Evolutionary conservation across 164 flowering plant genomes (phyloP), one percentile per base, ranked within the genome.

Genomic region (Annona squamosa): DNA sequence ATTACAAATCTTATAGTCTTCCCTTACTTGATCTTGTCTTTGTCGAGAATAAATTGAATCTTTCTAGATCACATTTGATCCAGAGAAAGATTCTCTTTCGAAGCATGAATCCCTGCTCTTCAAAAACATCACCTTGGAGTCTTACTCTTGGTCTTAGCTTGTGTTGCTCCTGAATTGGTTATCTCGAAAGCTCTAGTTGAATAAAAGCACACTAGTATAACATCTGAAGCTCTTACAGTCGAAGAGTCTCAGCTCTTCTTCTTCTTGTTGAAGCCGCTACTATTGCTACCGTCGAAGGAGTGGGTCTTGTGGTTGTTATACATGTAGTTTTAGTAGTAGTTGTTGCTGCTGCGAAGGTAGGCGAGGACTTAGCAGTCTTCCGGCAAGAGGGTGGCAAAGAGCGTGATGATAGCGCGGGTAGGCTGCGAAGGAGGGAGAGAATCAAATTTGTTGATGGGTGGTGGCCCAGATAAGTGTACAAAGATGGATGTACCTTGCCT

Each of bases 31-130:
- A 26, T 1, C 37, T 26, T 26, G 37, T 26, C 37, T 26, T 26
- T 1, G 37, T 26, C 37, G 37, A 26, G 97, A 37, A 94, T 94
- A 41, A 86, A 82, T 44, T 94, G 84, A 0, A 93, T 89, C 72
- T 91, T 89, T 0, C 97, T 94, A 3, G 98, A 65, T 90, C 94
- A 97, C 98, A 94, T 18, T 87, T 76, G 17, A 74, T 87, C 98
- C 97, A 92, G 81, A 78, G 89, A 26, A 26, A 26, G 37, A 26
- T 26, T 26, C 37, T 26, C 1, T 26, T 26, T 26, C 37, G 37
- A 26, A 26, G 37, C 37, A 26, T 26, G 1, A 26, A 26, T 26
- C 37, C 37, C 37, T 26, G 1, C 37, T 26, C 37, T 26, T 26
- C 37, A 26, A 26, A 26, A 26, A 26, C 37, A 26, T 26, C 37